phyloP scores from a whole-genome alignment of 2,329 filamentous ascomycete species.

The Penicillium sp. region DNA sequence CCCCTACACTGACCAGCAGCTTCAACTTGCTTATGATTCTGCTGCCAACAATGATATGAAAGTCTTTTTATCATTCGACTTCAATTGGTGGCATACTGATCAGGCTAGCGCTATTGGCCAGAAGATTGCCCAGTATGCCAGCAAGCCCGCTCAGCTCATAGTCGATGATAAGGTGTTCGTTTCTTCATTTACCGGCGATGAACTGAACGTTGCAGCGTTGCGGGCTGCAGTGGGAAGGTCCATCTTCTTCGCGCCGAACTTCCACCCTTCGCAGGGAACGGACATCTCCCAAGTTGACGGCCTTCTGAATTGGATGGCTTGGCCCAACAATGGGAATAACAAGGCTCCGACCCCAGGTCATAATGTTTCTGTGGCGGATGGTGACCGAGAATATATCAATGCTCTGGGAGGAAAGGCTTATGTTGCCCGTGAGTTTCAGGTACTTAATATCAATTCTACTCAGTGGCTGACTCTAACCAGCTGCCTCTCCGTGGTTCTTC shows the following conservation, averaged over 20 bases:
- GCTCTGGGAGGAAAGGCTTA: conserved; percentile 45
- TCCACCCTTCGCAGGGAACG: conserved; percentile 41
- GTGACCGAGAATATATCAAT: conserved; percentile 37
- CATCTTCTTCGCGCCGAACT: conserved; percentile 52
- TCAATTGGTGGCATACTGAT: conserved; percentile 46
- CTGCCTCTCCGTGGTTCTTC: conserved; percentile 51
- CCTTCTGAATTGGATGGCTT: conserved; percentile 45
- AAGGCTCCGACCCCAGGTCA: conserved; percentile 47
- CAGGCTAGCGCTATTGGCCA: conserved; percentile 43
- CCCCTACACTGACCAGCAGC: conserved; percentile 43
- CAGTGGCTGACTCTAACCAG: conserved; percentile 17
- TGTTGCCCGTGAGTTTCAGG: conserved; percentile 42
- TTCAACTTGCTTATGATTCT: conserved; percentile 49
- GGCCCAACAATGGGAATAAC: conserved; percentile 46
- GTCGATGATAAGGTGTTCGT: conserved; percentile 52
- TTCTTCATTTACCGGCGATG: conserved; percentile 53
- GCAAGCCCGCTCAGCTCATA: conserved; percentile 46
- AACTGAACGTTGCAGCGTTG: conserved; percentile 45
- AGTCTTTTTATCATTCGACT: conserved; percentile 57
- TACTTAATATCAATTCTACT: background rate
- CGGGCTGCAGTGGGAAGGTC: conserved; percentile 41
- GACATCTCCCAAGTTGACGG: conserved; percentile 41
- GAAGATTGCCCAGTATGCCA: conserved; percentile 48
- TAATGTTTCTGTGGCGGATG: conserved; percentile 44
- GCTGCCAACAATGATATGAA: conserved; percentile 49